Evolutionary conservation across 208 protist species (phyloP).

Genomic region (Acanthamoeba rhysodes): DNA sequence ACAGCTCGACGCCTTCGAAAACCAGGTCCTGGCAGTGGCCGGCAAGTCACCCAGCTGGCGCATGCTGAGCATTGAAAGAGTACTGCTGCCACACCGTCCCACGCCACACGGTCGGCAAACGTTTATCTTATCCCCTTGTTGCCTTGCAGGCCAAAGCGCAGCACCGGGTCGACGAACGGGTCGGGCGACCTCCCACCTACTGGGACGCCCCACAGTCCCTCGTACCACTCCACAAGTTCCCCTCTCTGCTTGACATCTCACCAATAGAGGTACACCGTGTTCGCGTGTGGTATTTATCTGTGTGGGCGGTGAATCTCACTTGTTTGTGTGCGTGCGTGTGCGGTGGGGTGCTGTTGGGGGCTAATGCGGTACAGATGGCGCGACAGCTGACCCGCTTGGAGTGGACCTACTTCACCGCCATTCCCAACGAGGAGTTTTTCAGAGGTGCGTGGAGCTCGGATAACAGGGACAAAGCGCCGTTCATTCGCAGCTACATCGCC

Average conservation of each 20-base stretch:
- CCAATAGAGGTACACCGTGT: conserved; percentile 14
- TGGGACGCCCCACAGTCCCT: background rate
- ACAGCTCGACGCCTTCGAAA: background rate
- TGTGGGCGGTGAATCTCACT: too few species aligned
- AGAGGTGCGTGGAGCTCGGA: conserved; percentile 23
- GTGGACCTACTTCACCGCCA: background rate
- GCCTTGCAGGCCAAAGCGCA: conserved; percentile 67
- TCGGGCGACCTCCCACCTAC: background rate
- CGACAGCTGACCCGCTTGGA: conserved; percentile 37
- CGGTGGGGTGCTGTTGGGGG: too few species aligned
- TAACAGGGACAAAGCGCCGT: background rate
- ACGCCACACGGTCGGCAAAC: too few species aligned
- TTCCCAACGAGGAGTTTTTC: conserved; percentile 30
- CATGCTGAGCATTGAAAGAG: background rate
- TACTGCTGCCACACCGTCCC: too few species aligned
- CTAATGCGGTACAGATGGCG: background rate
- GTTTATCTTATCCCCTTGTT: too few species aligned
- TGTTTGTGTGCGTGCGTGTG: too few species aligned
- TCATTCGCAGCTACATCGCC: conserved; percentile 6
- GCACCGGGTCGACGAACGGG: background rate
- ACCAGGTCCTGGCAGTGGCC: background rate
- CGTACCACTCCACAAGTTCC: background rate
- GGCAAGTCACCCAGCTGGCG: conserved; percentile 27
- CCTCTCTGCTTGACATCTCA: background rate
- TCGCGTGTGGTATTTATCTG: too few species aligned